Evolutionary conservation across 2,329 filamentous ascomycete genomes (phyloP).

Genomic region (Fusarium caatingaense): DNA sequence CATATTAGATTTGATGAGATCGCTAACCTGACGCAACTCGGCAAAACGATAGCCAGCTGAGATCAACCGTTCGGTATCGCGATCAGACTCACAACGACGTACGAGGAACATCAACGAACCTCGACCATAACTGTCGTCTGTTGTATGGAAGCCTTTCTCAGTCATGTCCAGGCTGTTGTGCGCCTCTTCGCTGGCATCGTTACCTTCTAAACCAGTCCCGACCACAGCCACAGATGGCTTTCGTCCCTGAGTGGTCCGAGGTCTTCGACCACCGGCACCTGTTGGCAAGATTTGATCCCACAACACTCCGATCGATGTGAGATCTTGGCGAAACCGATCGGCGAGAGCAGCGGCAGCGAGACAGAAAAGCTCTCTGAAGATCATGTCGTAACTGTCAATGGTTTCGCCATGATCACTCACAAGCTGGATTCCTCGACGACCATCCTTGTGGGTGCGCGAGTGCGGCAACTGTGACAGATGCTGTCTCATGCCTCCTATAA

Average conservation of each 20-base stretch:
- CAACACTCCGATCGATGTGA: conserved; percentile 74
- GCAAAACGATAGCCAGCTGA: conserved; percentile 84
- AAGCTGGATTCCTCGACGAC: conserved; percentile 54
- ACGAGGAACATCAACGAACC: conserved; percentile 87
- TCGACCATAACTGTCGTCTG: conserved; percentile 64
- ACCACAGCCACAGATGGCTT: conserved; percentile 29
- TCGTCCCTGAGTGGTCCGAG: conserved; percentile 21
- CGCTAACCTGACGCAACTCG: conserved; percentile 72
- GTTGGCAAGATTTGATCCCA: conserved; percentile 83
- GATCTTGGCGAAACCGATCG: conserved; percentile 69
- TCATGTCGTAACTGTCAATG: conserved; percentile 76
- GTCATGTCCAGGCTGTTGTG: conserved; percentile 50
- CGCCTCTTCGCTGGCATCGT: conserved; percentile 30
- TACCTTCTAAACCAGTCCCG: conserved; percentile 23
- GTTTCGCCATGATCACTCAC: conserved; percentile 66
- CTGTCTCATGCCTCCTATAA: conserved; percentile 77
- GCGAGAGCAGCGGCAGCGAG: conserved; percentile 81
- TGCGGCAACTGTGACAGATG: conserved; percentile 69
- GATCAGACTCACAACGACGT: conserved; percentile 66
- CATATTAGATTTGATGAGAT: conserved; percentile 77
- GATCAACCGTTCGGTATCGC: conserved; percentile 72
- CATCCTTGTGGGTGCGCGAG: conserved; percentile 36
- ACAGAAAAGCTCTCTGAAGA: conserved; percentile 88
- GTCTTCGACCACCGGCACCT: conserved; percentile 54
- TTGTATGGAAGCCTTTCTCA: conserved; percentile 54